These are phyloP conservation scores for Hypericum androsaemum DNA, from an alignment of 345 rosid genomes.

Conservation along the genomic window DNA sequence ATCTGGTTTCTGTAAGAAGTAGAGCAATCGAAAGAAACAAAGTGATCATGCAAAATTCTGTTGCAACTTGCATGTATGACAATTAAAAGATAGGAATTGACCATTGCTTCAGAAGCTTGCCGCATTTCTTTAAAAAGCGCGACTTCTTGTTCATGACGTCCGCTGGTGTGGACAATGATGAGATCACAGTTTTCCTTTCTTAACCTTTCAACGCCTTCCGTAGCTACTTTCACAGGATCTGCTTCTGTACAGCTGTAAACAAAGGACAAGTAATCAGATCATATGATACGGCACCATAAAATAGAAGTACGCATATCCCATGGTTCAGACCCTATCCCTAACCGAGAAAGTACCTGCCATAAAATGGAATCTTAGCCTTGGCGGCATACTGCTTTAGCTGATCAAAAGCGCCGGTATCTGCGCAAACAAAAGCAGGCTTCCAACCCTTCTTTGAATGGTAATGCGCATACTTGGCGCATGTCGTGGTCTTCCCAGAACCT, in stretches of 20 bases:
- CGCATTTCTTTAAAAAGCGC: constrained; percentile 96
- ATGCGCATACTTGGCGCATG: constrained; percentile 76
- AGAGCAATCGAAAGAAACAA: not conserved
- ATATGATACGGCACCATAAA: too few species aligned
- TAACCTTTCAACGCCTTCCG: constrained; percentile 83
- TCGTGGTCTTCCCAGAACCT: constrained; percentile 77
- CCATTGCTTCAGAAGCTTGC: constrained; percentile 95
- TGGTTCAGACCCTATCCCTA: too few species aligned
- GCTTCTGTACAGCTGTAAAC: constrained; percentile 70
- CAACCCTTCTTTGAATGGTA: constrained; percentile 81
- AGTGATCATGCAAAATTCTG: constrained; percentile 5
- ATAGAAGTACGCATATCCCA: too few species aligned
- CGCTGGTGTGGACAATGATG: constrained; percentile 86
- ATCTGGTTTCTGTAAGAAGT: constrained; percentile 69
- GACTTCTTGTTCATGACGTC: constrained; percentile 94
- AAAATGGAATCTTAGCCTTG: constrained; percentile 74
- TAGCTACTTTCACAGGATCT: constrained; percentile 89
- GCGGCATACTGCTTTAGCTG: constrained; percentile 86
- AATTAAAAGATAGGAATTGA: constrained; percentile 36
- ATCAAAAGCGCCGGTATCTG: constrained; percentile 89
- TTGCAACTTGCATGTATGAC: not conserved
- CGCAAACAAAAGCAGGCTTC: constrained; percentile 82
- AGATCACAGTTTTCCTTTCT: constrained; percentile 89
- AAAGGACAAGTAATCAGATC: constrained; percentile 7
- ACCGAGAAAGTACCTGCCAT: constrained; percentile 58